Conservation (phyloP, 257 asterid species). For the Solanum lycopersicoides region DNA sequence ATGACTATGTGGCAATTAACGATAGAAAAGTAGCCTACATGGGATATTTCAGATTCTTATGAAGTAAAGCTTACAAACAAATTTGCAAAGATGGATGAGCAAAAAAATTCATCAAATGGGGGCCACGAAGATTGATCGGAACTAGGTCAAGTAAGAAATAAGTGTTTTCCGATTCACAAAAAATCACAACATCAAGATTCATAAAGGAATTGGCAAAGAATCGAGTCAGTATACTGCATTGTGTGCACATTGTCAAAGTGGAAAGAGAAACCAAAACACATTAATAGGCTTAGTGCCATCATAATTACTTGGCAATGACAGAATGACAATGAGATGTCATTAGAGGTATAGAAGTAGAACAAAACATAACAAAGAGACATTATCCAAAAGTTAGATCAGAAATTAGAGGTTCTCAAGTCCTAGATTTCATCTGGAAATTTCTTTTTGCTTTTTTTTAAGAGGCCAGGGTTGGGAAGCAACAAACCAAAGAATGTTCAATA, state of each 20-base stretch:
- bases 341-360: background rate
- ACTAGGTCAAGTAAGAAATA: background rate
- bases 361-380: background rate
- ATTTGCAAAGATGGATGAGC: background rate
- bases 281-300: background rate
- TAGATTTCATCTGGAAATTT: background rate
- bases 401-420: background rate
- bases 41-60: background rate
- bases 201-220: background rate
- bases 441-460: background rate
- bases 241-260: background rate
- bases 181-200: background rate
- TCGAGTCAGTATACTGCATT: background rate
- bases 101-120: background rate
- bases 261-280: background rate
- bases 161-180: background rate
- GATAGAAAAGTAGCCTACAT: background rate
- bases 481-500: constrained; percentile 6
- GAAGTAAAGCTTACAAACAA: background rate
- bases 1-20: background rate
- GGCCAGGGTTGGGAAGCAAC: background rate
- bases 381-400: background rate
- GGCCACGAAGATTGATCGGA: background rate
- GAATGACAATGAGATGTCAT: background rate
- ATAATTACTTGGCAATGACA: background rate